Base-by-base conservation (phyloP, 768 basidiomycete genomes). In the Mycena galopus region DNA sequence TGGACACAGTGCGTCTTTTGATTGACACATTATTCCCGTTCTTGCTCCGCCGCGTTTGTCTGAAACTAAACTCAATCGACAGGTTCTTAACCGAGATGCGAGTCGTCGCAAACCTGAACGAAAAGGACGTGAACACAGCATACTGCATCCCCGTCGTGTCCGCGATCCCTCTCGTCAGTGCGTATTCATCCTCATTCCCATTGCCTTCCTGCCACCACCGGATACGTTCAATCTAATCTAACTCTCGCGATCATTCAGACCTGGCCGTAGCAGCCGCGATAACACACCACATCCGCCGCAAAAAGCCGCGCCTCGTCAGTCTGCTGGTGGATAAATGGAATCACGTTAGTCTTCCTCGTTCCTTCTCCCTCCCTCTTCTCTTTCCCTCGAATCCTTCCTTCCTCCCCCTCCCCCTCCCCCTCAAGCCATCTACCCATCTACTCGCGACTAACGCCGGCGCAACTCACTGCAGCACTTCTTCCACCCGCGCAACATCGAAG, bases 321-420 rank as follows among this genome's bases (percentile, higher is more conserved):
- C 80, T 87, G 23, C 64, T 86, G 1, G 77, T 90, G 19, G 85
- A 86, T 62, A 78, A 80, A 64, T 90, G 89, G 89, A 90, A 90
- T 68, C 82, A 87, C 47, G 89, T 89, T 25, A 60, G 84, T 78
- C 55, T 25, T 16, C 30, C 19, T 23, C 39, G 25, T 23, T 32
- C 27, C 32, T 21, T 25, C 30, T 25, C 32, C 33, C 27, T 39
- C 56, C 19, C 3, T 19, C 37, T 30, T 2, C 30, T 2, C 16
- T 19, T 4, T 37, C 4, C 4, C 16, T 37, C 35, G 11, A 11
- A 16, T 37, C 35, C 35, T 9, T 37, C 35, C 35, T 37, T 37
- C 35, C 16, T 8, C 10, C 16, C 16, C 35, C n/a, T n/a, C 16
- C 35, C 35, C 16, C 35, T 37, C 16, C 10, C 35, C n/a, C n/a